Conservation (phyloP, 2,329 filamentous ascomycete species). For the Penicillium sp. region DNA sequence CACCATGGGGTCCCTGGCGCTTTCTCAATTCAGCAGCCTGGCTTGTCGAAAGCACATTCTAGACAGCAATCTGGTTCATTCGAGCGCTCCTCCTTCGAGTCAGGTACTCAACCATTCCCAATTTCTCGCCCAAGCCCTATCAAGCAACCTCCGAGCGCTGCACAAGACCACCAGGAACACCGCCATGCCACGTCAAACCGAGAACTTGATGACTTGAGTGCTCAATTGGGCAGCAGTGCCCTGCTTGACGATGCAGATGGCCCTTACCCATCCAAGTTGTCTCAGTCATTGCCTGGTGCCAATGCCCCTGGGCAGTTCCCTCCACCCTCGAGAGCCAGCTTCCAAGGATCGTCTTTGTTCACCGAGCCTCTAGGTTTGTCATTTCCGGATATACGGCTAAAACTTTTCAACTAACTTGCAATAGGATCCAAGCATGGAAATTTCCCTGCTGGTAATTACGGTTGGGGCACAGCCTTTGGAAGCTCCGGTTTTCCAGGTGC, state of each 20-base stretch:
- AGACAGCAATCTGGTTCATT: slow-evolving; percentile 66
- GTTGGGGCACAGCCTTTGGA: slow-evolving; percentile 35
- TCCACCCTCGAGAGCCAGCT: slow-evolving; percentile 39
- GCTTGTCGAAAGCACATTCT: slow-evolving; percentile 56
- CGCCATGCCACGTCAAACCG: slow-evolving; percentile 42
- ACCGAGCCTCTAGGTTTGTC: slow-evolving; percentile 36
- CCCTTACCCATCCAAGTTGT: slow-evolving; percentile 50
- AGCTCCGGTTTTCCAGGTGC: slow-evolving; percentile 32
- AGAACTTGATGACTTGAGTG: slow-evolving; percentile 65
- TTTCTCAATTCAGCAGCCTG: slow-evolving; percentile 33
- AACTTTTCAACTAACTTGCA: neutral
- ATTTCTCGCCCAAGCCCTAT: slow-evolving; percentile 82
- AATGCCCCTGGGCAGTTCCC: slow-evolving; percentile 49
- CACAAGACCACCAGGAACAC: slow-evolving; percentile 44
- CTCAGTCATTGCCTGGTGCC: slow-evolving; percentile 45
- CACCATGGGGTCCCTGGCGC: slow-evolving; percentile 41
- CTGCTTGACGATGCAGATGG: slow-evolving; percentile 71
- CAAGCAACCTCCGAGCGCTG: slow-evolving; percentile 72
- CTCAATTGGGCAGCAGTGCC: slow-evolving; percentile 84
- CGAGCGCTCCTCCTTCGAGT: slow-evolving; percentile 55
- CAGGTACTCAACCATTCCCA: slow-evolving; percentile 57
- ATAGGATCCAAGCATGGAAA: slow-evolving; percentile 31
- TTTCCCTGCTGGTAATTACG: slow-evolving; percentile 29
- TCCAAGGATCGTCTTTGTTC: slow-evolving; percentile 40
- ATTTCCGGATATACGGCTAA: neutral